A percentile compares a stretch with the other conserved stretches of the same genome.
phyloP scores from a whole-genome alignment of 768 basidiomycete species.

The Suillus subaureus region DNA sequence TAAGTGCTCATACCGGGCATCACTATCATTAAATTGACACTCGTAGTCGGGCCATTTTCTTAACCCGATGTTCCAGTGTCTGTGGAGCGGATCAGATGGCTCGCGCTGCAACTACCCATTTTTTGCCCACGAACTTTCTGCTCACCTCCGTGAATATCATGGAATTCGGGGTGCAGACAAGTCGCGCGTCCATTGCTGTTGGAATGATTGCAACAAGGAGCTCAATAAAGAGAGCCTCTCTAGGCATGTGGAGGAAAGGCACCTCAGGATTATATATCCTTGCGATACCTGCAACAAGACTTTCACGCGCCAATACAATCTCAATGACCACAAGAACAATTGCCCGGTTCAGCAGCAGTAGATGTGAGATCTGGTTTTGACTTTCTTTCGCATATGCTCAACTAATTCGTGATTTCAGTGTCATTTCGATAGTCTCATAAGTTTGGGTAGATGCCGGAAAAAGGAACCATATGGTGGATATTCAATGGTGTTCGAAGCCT shows the following conservation, averaged over 20 bases:
- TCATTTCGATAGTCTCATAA: background rate
- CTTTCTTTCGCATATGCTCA: background rate
- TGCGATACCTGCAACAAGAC: slow-evolving; percentile 18
- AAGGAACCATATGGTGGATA: background rate
- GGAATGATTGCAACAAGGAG: slow-evolving; percentile 16
- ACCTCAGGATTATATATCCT: slow-evolving; percentile 25
- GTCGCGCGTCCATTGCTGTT: slow-evolving; percentile 14
- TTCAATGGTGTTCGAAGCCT: background rate
- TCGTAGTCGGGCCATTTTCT: background rate
- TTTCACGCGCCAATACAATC: slow-evolving; percentile 24
- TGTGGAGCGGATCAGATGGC: background rate
- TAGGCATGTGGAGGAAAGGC: slow-evolving; percentile 28
- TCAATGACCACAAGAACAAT: slow-evolving; percentile 18
- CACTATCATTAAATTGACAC: background rate
- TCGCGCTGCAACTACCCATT: background rate
- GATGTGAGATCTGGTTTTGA: background rate
- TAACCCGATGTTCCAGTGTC: background rate
- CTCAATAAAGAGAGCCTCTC: slow-evolving; percentile 30
- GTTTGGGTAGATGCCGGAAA: background rate
- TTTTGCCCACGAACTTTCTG: slow-evolving; percentile 14
- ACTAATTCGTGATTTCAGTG: background rate
- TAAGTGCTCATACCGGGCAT: background rate
- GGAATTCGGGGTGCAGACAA: slow-evolving; percentile 21
- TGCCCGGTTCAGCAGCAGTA: slow-evolving; percentile 10
- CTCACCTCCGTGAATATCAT: slow-evolving; percentile 25